A percentile compares a stretch with the other conserved stretches of the same genome.
Evolutionary conservation across 2,329 filamentous ascomycete species (phyloP).

Genomic region (Fusarium lateritium): DNA sequence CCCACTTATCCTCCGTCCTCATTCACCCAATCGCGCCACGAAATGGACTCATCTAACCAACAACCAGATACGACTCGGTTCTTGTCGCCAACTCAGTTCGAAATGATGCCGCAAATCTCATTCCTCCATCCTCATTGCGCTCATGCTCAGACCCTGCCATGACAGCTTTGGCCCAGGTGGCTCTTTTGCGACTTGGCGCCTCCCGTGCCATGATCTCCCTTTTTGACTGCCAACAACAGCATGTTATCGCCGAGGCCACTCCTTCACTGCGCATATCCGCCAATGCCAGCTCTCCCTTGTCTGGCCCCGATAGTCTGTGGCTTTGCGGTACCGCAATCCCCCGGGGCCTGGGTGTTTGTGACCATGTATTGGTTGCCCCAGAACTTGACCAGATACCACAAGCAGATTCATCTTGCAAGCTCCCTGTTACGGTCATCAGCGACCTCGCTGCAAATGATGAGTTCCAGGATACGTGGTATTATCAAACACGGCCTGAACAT

Average conservation of each 20-base stretch:
- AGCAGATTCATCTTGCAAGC: not conserved
- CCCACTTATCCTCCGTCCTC: not conserved
- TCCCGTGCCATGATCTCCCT: constrained; percentile 64
- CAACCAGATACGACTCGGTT: constrained; percentile 34
- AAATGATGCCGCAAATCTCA: constrained; percentile 44
- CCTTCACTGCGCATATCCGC: constrained; percentile 55
- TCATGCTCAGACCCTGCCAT: constrained; percentile 58
- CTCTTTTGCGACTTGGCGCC: constrained; percentile 59
- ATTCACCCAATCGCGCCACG: not conserved
- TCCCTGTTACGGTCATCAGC: constrained; percentile 54
- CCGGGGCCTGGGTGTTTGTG: constrained; percentile 49
- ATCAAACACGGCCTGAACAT: constrained; percentile 38
- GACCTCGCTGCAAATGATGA: constrained; percentile 53
- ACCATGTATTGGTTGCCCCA: constrained; percentile 40
- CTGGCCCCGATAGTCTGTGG: constrained; percentile 41
- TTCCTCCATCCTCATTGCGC: constrained; percentile 46
- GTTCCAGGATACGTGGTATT: constrained; percentile 44
- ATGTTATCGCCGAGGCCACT: constrained; percentile 67
- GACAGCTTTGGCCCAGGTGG: constrained; percentile 66
- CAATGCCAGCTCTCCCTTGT: constrained; percentile 36
- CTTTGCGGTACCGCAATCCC: constrained; percentile 54
- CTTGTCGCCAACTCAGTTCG: constrained; percentile 34
- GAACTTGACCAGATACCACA: not conserved
- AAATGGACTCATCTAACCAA: constrained; percentile 13
- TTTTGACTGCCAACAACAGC: constrained; percentile 64